A percentile compares a stretch with the other conserved stretches of the same genome.
Evolutionary conservation across 192 early-diverging fungal species (phyloP).

Genomic region (Piromyces sp.): DNA sequence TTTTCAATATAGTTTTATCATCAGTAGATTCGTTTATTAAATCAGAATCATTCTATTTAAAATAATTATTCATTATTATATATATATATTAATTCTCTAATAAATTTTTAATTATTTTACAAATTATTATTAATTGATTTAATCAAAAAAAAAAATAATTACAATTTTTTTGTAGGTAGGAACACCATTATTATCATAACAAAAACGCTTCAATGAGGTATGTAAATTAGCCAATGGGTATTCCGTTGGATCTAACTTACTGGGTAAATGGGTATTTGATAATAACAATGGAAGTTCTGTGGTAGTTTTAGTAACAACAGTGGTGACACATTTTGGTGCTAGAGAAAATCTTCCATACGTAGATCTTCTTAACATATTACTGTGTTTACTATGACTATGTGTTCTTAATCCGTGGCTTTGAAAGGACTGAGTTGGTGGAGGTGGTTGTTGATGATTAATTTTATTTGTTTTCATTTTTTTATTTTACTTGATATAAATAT

Average conservation of each 20-base stretch:
- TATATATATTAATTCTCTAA: too few relatives aligned
- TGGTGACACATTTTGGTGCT: background rate
- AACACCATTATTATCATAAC: conserved; percentile 58
- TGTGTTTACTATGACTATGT: background rate
- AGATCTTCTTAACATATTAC: background rate
- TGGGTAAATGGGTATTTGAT: conserved; percentile 7
- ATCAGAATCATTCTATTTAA: background rate
- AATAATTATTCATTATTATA: too few relatives aligned
- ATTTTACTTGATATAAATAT: background rate
- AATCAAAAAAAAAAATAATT: background rate
- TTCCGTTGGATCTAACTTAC: conserved; percentile 32
- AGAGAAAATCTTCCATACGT: background rate
- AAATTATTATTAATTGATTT: too few relatives aligned
- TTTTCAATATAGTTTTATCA: background rate
- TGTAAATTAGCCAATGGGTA: conserved; percentile 57
- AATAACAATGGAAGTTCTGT: background rate
- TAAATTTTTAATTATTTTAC: too few relatives aligned
- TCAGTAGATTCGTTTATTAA: background rate
- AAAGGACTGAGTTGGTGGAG: background rate
- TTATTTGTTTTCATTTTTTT: background rate
- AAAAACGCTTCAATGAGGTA: conserved; percentile 61
- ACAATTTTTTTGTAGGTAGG: conserved; percentile 45
- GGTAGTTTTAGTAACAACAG: background rate
- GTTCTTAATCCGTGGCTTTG: background rate
- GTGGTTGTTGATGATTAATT: background rate